These are phyloP conservation scores for Zygotorulaspora chibaensis DNA, from an alignment of 805 yeast genomes.

Conservation along the genomic window DNA sequence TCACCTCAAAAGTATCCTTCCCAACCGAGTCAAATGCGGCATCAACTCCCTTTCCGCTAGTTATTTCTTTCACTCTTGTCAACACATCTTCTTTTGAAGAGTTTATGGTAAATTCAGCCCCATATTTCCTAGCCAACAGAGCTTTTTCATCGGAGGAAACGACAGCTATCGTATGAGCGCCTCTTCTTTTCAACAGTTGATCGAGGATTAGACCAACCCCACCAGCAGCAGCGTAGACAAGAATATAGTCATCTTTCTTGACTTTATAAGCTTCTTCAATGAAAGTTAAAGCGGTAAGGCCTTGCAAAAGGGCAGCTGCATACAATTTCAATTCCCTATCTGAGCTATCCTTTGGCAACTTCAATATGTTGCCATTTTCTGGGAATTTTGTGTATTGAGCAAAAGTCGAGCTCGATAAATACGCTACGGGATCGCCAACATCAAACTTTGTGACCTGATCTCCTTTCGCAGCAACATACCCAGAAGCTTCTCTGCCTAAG, in stretches of 20 bases:
- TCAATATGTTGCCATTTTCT: constrained; percentile 36
- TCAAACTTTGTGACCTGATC: constrained; percentile 46
- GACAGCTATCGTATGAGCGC: constrained; percentile 80
- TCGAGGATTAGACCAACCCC: constrained; percentile 77
- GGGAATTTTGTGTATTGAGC: constrained; percentile 66
- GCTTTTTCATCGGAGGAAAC: constrained; percentile 77
- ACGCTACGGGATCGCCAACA: constrained; percentile 71
- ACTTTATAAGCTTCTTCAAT: constrained; percentile 62
- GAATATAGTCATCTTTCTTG: constrained; percentile 61
- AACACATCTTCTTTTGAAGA: constrained; percentile 51
- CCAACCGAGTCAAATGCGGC: constrained; percentile 76
- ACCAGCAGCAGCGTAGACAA: constrained; percentile 94
- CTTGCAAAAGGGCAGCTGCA: constrained; percentile 65
- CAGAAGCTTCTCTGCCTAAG: constrained; percentile 73
- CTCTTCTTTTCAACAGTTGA: constrained; percentile 58
- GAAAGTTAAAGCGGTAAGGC: constrained; percentile 75
- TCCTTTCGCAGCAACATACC: constrained; percentile 65
- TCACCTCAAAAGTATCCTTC: constrained; percentile 64
- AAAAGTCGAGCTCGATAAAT: constrained; percentile 50
- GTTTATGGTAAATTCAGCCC: constrained; percentile 73
- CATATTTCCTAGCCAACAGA: constrained; percentile 57
- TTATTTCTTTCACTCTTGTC: constrained; percentile 52
- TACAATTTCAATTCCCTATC: constrained; percentile 50
- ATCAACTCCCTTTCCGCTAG: constrained; percentile 62
- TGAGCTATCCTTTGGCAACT: constrained; percentile 45